Conservation (phyloP, 2,329 filamentous ascomycete genomes). For the Plenodomus biglobosus region DNA sequence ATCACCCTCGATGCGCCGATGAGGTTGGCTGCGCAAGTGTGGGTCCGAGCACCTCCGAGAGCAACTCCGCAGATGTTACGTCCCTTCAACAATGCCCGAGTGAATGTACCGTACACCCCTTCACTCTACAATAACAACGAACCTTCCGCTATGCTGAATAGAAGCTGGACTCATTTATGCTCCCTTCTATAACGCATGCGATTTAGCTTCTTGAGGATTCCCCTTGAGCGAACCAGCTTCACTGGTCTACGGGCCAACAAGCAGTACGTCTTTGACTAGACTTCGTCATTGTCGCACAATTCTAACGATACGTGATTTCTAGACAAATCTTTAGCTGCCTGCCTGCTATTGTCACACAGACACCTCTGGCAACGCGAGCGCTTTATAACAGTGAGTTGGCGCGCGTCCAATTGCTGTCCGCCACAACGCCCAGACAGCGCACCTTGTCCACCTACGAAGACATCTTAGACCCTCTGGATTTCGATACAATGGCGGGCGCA, state of each 20-base stretch:
- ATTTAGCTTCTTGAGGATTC: neutral
- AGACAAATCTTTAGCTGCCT: too few species aligned
- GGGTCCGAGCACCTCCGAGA: slow-evolving; percentile 15
- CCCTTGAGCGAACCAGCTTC: neutral
- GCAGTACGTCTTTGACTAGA: neutral
- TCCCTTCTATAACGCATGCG: neutral
- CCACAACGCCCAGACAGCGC: neutral
- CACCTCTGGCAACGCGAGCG: neutral
- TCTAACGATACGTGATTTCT: neutral
- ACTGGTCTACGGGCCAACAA: neutral
- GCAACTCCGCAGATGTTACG: slow-evolving; percentile 1
- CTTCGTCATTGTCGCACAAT: too few species aligned
- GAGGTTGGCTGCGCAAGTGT: neutral
- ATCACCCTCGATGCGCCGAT: too few species aligned
- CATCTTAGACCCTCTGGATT: slow-evolving; percentile 3
- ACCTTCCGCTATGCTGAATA: too few species aligned
- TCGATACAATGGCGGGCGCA: slow-evolving; percentile 20
- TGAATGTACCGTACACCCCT: too few species aligned
- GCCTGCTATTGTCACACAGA: too few species aligned
- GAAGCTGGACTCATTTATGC: too few species aligned
- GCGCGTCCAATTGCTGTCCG: neutral
- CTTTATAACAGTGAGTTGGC: neutral
- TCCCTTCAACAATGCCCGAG: too few species aligned
- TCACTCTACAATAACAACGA: too few species aligned
- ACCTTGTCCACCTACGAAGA: slow-evolving; percentile 4